Conservation (phyloP, 768 basidiomycete genomes). For the Amanita brunnescens region DNA sequence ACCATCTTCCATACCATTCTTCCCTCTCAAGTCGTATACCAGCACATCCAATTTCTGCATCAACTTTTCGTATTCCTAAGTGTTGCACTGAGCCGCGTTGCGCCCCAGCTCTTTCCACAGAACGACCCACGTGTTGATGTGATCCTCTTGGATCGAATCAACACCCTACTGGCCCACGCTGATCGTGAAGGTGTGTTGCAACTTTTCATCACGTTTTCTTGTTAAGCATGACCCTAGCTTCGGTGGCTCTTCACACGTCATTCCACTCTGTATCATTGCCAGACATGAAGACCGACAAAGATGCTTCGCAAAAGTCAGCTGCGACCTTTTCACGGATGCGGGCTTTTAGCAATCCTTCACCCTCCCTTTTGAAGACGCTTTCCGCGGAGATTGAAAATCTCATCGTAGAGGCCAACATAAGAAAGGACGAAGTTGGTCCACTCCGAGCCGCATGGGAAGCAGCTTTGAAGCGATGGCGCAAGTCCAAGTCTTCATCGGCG, state of each 20-base stretch:
- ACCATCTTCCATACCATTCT: conserved; percentile 31
- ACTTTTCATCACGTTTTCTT: neutral
- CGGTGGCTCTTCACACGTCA: conserved; percentile 43
- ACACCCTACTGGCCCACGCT: conserved; percentile 30
- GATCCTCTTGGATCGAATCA: conserved; percentile 36
- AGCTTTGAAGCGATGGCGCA: conserved; percentile 13
- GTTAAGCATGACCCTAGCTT: neutral
- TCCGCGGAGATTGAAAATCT: conserved; percentile 55
- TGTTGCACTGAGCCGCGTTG: conserved; percentile 62
- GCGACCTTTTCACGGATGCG: conserved; percentile 30
- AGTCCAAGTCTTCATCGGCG: neutral
- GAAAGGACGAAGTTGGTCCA: conserved; percentile 48
- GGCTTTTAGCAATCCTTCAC: conserved; percentile 22
- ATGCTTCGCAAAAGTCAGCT: conserved; percentile 17
- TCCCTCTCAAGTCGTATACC: conserved; percentile 61
- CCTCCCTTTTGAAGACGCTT: conserved; percentile 32
- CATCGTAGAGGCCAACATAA: conserved; percentile 54
- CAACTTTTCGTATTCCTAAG: conserved; percentile 69
- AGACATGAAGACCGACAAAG: conserved; percentile 7
- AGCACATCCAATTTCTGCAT: conserved; percentile 72
- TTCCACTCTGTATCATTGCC: conserved; percentile 40
- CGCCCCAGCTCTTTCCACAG: conserved; percentile 54
- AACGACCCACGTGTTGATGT: conserved; percentile 26
- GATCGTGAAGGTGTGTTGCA: conserved; percentile 45
- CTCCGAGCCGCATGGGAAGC: conserved; percentile 44